These are phyloP conservation scores for Xylariales sp. DNA, from an alignment of 2,329 filamentous ascomycete genomes.

Conservation along the genomic window DNA sequence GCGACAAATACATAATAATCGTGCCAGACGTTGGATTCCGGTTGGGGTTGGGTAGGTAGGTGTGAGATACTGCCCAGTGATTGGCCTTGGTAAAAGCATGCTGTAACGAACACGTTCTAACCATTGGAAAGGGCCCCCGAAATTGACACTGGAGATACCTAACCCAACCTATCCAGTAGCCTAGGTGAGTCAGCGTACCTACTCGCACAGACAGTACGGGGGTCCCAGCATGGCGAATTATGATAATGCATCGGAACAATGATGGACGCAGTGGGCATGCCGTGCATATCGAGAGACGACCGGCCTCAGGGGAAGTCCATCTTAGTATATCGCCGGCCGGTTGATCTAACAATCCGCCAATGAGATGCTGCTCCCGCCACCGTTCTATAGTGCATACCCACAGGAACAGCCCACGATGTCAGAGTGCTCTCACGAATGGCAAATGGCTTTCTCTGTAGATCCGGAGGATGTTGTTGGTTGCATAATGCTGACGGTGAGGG, in stretches of 20 bases:
- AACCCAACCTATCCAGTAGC: slow-evolving; percentile 16
- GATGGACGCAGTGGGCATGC: slow-evolving; percentile 12
- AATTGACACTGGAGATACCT: slow-evolving; percentile 3
- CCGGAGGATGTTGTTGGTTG: slow-evolving; percentile 25
- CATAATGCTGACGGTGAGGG: slow-evolving; percentile 19
- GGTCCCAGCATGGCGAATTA: slow-evolving; percentile 8
- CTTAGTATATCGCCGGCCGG: slow-evolving; percentile 4
- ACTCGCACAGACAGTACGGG: not conserved
- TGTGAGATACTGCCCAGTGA: not conserved
- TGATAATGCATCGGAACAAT: slow-evolving; percentile 21
- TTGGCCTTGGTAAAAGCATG: not conserved
- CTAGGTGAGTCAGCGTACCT: slow-evolving; percentile 2
- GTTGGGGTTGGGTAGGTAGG: not conserved
- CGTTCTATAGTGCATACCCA: slow-evolving; percentile 20
- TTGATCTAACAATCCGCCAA: slow-evolving; percentile 32
- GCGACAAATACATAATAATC: not conserved
- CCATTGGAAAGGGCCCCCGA: not conserved
- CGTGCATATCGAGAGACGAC: slow-evolving; percentile 15
- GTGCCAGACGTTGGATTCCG: too few relatives aligned
- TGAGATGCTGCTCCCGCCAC: slow-evolving; percentile 13
- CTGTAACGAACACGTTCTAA: not conserved
- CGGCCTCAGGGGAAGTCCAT: slow-evolving; percentile 29
- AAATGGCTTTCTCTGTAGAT: slow-evolving; percentile 18
- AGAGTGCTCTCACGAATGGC: slow-evolving; percentile 12
- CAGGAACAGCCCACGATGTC: slow-evolving; percentile 14